Evolutionary conservation across 139 green algal species (phyloP), one percentile per base, ranked within the genome.

Genomic region (Tetraselmis striata): DNA sequence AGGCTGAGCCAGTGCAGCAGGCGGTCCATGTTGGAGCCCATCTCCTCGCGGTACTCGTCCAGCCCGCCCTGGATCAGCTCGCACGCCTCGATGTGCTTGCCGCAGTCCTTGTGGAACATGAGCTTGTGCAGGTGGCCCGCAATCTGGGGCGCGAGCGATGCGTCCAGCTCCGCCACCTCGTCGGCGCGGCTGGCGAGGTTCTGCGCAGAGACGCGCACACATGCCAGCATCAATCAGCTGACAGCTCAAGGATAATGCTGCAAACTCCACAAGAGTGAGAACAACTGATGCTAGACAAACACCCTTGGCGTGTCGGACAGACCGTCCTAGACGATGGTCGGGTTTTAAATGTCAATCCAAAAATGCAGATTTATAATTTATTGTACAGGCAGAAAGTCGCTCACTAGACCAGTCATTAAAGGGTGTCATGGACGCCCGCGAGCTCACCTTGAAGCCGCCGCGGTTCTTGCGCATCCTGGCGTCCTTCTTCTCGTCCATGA

Each of bases 1-100:
- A 88, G 32, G 59, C 92, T 87, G 29, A 83, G 75, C 94, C 94
- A 98, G 30, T 90, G 90, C 76, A 98, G 86, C n/a, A 98, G 32
- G 29, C 97, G 89, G 82, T 97, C 93, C 76, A 98, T 80, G 32
- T 82, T 32, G 32, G 29, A 81, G 25, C 86, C 80, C 32, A 82
- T 58, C 24, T 67, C 45, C 11, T 67, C 45, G 45, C 45, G 45
- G 45, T 67, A 67, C 45, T 67, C 45, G 11, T 67, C 45, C 45
- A 67, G 11, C 5, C 45, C 45, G 11, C 11, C 45, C 29, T 27
- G 5, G 18, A 85, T 31, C 28, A 90, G n/a, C 32, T 96, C 93
- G 1, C 89, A 89, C 0, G 93, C 95, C 80, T 91, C 83, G 80
- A 93, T 89, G 80, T 98, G 95, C 77, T 93, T 89, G 87, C 94